Evolutionary conservation across 164 flowering plant genomes (phyloP), one percentile per base, ranked within the genome.

Genomic region (Sextonia rubra): DNA sequence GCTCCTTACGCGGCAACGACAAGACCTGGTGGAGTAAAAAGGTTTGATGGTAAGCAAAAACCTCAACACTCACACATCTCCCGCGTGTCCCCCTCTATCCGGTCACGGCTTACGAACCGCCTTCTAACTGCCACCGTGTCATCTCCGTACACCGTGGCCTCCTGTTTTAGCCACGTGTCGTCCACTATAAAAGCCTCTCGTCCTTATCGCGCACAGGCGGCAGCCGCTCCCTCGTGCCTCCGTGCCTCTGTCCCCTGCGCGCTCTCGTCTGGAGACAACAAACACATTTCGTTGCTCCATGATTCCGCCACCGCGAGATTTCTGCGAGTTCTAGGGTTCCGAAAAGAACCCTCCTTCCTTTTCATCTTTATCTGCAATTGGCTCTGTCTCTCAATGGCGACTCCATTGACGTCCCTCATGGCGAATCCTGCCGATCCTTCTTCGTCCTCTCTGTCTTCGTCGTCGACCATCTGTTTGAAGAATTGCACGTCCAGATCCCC

Each of bases 401-500:
- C 91, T 74, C 93, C 93, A 73, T 82, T 87, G 44, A 37, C 44
- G 11, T 37, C 44, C 8, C 0, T 37, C 68, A 81, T 87, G 87
- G 82, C 86, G 1, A 86, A 68, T 76, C 68, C 85, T 4, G 77
- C 80, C 25, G 89, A 83, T 29, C 71, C 82, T 61, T 23, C 74
- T 4, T 26, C 77, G 23, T 37, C 73, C 0, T 71, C 79, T 22
- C 61, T 62, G 47, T 23, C 74, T 2, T n/a, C 76, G 27, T 37
- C 80, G 2, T 71, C 67, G 7, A 80, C 77, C 69, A 12, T 79
- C 52, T 56, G 77, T 69, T 82, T 79, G 72, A 80, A 68, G 66
- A 81, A 85, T 15, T 82, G 77, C 6, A 71, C 30, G 15, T 25
- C 61, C 8, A 81, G 81, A 32, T 89, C 93, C 17, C 97, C 97